Percentiles rank a stretch among this genome's conserved stretches.
These are phyloP conservation scores for Xylariaceae sp. DNA, from an alignment of 2,329 filamentous ascomycete species.

Conservation along the genomic window DNA sequence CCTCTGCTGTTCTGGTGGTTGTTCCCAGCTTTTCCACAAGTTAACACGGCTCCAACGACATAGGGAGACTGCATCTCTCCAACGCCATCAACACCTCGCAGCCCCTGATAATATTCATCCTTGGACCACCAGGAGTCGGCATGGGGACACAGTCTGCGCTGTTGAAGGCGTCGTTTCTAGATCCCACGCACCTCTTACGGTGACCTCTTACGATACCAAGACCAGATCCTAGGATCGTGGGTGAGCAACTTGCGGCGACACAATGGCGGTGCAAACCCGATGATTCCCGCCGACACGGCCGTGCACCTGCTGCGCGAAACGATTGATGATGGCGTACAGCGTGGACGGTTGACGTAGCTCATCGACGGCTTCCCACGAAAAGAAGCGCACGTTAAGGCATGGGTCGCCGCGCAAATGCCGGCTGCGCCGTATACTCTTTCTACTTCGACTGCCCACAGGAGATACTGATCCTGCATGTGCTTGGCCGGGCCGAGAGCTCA, in stretches of 20 bases:
- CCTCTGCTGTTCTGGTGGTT: no score
- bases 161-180: conserved; percentile 12
- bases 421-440: conserved; percentile 3
- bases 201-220: conserved; percentile 25
- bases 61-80: background rate
- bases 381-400: conserved; percentile 17
- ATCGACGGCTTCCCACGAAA: conserved; percentile 28
- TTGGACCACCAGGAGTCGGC: conserved; percentile 29
- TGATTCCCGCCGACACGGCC: conserved; percentile 16
- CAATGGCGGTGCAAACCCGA: conserved; percentile 6
- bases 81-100: background rate
- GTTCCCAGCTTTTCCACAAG: no score
- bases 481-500: conserved; percentile 16
- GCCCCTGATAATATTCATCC: conserved; percentile 26
- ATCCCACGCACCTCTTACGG: conserved; percentile 31
- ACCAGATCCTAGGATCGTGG: conserved; percentile 26
- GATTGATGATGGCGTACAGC: conserved; percentile 16
- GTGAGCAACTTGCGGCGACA: conserved; percentile 26
- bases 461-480: conserved; percentile 14
- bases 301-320: conserved; percentile 18
- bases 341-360: conserved; percentile 22
- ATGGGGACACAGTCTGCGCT: conserved; percentile 26
- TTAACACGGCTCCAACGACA: background rate
- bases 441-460: conserved; percentile 16
- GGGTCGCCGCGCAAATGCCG: conserved; percentile 15